Base-by-base conservation (phyloP, 2,329 filamentous ascomycete genomes). In the Didymella glomerata region DNA sequence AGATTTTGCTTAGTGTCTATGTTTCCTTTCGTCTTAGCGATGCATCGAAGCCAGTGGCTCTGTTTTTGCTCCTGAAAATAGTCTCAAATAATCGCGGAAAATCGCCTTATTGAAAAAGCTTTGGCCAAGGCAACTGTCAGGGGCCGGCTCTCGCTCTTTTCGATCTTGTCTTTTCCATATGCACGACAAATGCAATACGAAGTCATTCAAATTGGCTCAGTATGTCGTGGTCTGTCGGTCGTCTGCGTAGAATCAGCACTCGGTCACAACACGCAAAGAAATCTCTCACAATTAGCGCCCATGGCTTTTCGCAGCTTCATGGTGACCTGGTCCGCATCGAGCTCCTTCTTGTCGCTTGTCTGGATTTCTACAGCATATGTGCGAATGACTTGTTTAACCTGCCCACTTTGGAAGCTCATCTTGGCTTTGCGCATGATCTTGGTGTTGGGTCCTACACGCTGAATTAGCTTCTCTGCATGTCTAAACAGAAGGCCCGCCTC, bases 361-460 rank as follows among this genome's bases (percentile, higher is more conserved):
- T 89, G 86, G 48, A 90, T 81, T 70, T 86, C 83, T 60, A 90
- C 84, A 73, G 85, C 88, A 73, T 89, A 86, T 72, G 89, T 87
- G n/a, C 79, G 74, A 63, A 90, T 80, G 8, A 85, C 83, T 68
- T 79, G 80, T 82, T 89, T 90, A 63, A 90, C 87, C 61, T 83
- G 83, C 53, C 85, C 86, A 72, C 83, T 85, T 82, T 90, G 87
- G 73, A 90, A 86, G 71, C 84, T 86, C 64, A 89, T 88, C 65
- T 88, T 83, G 10, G 88, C 88, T 76, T 89, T 89, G 66, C 88
- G 83, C 88, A 90, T 90, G 57, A 90, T 84, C 77, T 85, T 86
- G 1, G 87, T 88, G 60, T 78, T 74, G 11, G 72, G 71, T 1
- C 74, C 74, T 76, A 48, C 32, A 18, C 6, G 2, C 22, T 30